Conservation (phyloP, 2,329 filamentous ascomycete genomes). For the Pseudogymnoascus pannorum region DNA sequence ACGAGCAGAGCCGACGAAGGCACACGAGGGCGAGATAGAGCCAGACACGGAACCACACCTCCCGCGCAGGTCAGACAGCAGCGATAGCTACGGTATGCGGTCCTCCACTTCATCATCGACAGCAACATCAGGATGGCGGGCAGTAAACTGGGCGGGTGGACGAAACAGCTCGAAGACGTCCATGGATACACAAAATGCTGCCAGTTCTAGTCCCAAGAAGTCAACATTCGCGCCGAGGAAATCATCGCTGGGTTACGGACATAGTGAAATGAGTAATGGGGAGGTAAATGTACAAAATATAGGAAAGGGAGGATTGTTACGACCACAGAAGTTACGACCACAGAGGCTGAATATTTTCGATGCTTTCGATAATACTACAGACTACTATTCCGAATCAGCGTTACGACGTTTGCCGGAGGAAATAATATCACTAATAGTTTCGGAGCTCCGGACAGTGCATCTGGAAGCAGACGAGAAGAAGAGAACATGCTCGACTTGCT, state of each 20-base stretch:
- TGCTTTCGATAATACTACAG: not conserved
- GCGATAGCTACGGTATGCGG: conserved; percentile 1
- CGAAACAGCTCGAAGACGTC: not conserved
- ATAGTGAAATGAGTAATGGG: not conserved
- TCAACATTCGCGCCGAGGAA: conserved; percentile 2
- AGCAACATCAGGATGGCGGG: not conserved
- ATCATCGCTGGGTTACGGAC: not conserved
- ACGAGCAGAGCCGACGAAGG: not conserved
- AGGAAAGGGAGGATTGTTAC: not conserved
- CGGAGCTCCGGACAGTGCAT: conserved; percentile 46
- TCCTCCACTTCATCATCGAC: not conserved
- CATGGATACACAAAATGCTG: not conserved
- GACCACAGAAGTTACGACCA: conserved; percentile 1
- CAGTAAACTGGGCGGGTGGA: not conserved
- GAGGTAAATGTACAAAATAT: not conserved
- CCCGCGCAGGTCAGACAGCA: not conserved
- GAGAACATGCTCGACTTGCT: conserved; percentile 55
- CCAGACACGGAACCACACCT: not conserved
- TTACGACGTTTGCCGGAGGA: conserved; percentile 42
- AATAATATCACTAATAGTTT: conserved; percentile 49
- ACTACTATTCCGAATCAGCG: not conserved
- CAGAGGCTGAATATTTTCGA: conserved; percentile 3
- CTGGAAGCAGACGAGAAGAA: conserved; percentile 28
- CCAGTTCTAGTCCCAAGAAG: not conserved
- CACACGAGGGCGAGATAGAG: not conserved